These are phyloP conservation scores for Cokeromyces recurvatus DNA, from an alignment of 371 early-diverging fungal species.

Conservation along the genomic window DNA sequence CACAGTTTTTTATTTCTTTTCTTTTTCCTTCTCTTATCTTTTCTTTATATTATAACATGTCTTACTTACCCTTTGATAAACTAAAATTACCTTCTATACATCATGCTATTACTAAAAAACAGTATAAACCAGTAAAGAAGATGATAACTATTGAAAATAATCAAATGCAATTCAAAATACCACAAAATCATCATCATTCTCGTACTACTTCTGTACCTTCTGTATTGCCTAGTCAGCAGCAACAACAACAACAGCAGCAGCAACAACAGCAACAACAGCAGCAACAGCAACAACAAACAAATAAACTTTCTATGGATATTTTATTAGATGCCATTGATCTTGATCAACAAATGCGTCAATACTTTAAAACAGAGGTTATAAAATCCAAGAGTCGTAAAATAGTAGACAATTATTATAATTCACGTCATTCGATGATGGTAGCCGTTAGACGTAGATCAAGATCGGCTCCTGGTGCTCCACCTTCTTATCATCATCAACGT, in stretches of 20 bases:
- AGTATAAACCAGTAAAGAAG: conserved; percentile 4
- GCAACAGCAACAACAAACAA: background rate
- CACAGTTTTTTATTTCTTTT: conserved; percentile 3
- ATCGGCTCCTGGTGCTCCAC: conserved; percentile 43
- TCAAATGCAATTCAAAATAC: conserved; percentile 3
- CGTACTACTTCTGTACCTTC: conserved; percentile 37
- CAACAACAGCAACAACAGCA: no score
- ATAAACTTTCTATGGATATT: conserved; percentile 29
- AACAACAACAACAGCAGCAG: no score
- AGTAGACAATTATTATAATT: background rate
- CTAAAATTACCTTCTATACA: no score
- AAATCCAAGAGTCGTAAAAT: conserved; percentile 24
- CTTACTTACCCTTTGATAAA: conserved; percentile 16
- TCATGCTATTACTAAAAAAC: conserved; percentile 10
- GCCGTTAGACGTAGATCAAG: conserved; percentile 30
- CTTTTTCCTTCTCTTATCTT: conserved; percentile 9
- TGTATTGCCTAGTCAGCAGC: conserved; percentile 27
- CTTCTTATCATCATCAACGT: conserved; percentile 19
- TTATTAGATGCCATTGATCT: conserved; percentile 43
- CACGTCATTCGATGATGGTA: background rate
- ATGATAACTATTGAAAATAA: no score
- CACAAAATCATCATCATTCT: conserved; percentile 13
- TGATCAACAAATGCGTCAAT: conserved; percentile 40
- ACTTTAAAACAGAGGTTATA: conserved; percentile 31
- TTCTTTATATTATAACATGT: conserved; percentile 8